Conservation (phyloP, 2,329 filamentous ascomycete species). For the Ciborinia camelliae region DNA sequence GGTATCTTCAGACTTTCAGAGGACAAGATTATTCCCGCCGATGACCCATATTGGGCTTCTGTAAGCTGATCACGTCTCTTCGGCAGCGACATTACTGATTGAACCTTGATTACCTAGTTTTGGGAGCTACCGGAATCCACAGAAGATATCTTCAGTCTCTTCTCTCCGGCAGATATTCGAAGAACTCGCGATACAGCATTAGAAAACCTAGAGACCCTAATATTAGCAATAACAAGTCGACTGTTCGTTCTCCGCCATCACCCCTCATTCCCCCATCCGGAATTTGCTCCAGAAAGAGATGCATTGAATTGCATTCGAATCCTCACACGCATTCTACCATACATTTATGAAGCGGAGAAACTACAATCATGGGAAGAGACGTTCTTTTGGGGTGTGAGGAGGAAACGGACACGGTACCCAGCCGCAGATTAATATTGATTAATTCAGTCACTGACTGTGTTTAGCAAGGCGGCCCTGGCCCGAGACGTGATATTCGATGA, state of each 20-base stretch:
- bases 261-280: slow-evolving; percentile 83
- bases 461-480: slow-evolving; percentile 58
- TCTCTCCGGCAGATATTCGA: slow-evolving; percentile 83
- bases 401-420: slow-evolving; percentile 57
- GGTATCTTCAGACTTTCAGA: slow-evolving; percentile 97
- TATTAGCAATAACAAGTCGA: slow-evolving; percentile 78
- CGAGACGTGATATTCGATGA: slow-evolving; percentile 85
- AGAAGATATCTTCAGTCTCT: slow-evolving; percentile 95
- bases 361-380: slow-evolving; percentile 82
- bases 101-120: slow-evolving; percentile 62
- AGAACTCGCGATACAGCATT: slow-evolving; percentile 80
- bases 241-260: slow-evolving; percentile 81
- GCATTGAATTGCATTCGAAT: slow-evolving; percentile 95
- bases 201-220: slow-evolving; percentile 84
- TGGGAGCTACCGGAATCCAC: slow-evolving; percentile 95
- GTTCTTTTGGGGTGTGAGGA: slow-evolving; percentile 84
- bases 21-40: slow-evolving; percentile 78
- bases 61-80: slow-evolving; percentile 49
- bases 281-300: slow-evolving; percentile 77
- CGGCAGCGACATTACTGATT: slow-evolving; percentile 21
- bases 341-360: slow-evolving; percentile 83
- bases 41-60: slow-evolving; percentile 90
- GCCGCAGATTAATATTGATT: not conserved
- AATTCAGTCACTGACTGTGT: slow-evolving; percentile 24
- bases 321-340: slow-evolving; percentile 84